Evolutionary conservation across 495 filamentous ascomycete genomes (phyloP), one percentile per base, ranked within the genome.

Genomic region (Aspergillus mulundensis): DNA sequence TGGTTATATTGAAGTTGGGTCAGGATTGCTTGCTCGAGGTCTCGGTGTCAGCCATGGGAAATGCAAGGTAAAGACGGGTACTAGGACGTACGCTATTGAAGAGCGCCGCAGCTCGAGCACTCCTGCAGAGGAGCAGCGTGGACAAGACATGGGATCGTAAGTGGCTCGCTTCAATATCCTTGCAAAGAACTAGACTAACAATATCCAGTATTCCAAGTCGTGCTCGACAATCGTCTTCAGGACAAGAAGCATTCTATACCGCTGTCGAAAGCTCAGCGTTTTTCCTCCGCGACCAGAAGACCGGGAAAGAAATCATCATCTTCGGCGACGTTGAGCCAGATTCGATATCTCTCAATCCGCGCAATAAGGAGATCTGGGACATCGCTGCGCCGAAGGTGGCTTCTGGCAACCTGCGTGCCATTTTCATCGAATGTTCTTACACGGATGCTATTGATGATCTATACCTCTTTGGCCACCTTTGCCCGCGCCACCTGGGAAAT

Each of bases 321-420:
- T 97, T 96, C 66, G 94, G 94, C 39, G 94, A 98, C 62, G 86
- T 97, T 34, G 94, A 98, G 65, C 92, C 94, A 8, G 94, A 98
- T 66, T 84, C 84, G 10, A 70, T 97, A 43, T 93, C 90, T 0
- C 68, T 90, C 4, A 84, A 82, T 4, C 89, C 91, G n/a, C 84
- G 90, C 28, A 98, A 90, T 59, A 73, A 70, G 32, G 76, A 72
- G 10, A 84, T 97, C 11, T 98, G 94, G 94, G 75, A 78, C 43
- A 84, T 90, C 61, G 92, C 93, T 1, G 95, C 91, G 0, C 85
- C 84, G 10, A 95, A 94, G 62, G 82, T 97, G 19, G 83, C 75
- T 4, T 66, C 73, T 1, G 87, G 88, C 1, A 72, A 77, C 11
- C 78, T 98, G 1, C 74, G 76, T 1, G 92, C 87, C 10, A 86